Conservation (phyloP, 169 alveolate species). For the Eimeria maxima region DNA sequence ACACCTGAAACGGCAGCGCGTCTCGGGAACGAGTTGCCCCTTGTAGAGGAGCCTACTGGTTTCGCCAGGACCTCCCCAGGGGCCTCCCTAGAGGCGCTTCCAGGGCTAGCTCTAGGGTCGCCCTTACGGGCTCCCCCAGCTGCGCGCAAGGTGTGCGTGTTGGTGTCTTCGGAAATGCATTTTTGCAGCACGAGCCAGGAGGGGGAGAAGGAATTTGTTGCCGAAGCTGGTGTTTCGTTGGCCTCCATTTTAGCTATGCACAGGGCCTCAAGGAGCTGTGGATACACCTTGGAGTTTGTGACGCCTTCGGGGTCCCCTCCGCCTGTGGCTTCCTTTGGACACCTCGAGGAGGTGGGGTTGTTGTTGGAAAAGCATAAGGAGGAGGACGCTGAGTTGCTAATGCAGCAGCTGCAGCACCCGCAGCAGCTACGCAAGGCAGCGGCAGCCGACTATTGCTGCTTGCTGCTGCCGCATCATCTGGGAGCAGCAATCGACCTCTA, state of each 20-base stretch:
- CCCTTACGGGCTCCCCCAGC: background rate
- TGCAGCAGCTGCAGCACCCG: slow-evolving; percentile 70
- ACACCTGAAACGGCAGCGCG: background rate
- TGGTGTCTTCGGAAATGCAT: slow-evolving; percentile 31
- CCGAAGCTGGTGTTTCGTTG: slow-evolving; percentile 79
- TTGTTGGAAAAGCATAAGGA: background rate
- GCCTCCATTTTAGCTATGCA: slow-evolving; percentile 66
- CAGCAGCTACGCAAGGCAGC: slow-evolving; percentile 54
- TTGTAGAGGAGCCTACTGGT: background rate
- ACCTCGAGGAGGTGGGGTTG: background rate
- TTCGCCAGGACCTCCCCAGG: background rate
- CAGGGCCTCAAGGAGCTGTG: slow-evolving; percentile 35
- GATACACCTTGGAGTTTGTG: slow-evolving; percentile 43
- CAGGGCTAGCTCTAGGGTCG: background rate
- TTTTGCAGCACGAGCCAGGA: background rate
- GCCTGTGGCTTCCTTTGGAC: slow-evolving; percentile 37
- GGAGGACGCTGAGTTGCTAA: slow-evolving; percentile 9
- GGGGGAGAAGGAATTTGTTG: slow-evolving; percentile 69
- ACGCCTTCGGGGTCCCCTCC: slow-evolving; percentile 79
- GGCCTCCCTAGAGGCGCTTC: background rate
- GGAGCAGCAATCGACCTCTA: slow-evolving; percentile 79
- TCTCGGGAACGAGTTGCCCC: background rate
- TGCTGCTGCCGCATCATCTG: slow-evolving; percentile 79
- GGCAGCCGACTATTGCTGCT: slow-evolving; percentile 64
- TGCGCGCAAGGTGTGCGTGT: slow-evolving; percentile 24